These are phyloP conservation scores for Paecilomyces variotii DNA, from an alignment of 2,329 filamentous ascomycete genomes.

Conservation along the genomic window DNA sequence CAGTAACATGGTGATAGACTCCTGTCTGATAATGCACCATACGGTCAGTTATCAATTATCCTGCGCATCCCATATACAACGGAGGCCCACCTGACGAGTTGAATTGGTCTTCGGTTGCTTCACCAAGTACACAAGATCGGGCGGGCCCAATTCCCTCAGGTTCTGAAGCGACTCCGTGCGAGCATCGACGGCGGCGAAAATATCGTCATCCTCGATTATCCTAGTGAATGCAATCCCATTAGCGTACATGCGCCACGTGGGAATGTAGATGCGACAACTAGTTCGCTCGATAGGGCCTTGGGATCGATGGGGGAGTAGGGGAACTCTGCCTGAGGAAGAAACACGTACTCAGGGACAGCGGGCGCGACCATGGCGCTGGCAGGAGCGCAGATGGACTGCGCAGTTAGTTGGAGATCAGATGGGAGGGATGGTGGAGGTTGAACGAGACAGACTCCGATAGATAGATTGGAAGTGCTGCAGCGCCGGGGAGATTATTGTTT, in stretches of 20 bases:
- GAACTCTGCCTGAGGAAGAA: slow-evolving; percentile 8
- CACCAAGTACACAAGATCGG: slow-evolving; percentile 89
- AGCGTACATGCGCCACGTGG: not conserved
- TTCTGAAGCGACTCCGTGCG: slow-evolving; percentile 80
- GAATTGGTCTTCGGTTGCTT: slow-evolving; percentile 60
- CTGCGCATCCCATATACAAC: not conserved
- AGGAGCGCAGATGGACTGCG: slow-evolving; percentile 11
- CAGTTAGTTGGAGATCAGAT: slow-evolving; percentile 4
- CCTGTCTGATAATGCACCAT: slow-evolving; percentile 54
- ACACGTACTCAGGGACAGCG: slow-evolving; percentile 64
- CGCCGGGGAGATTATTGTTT: not conserved
- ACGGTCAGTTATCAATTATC: not conserved
- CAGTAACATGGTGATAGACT: slow-evolving; percentile 96
- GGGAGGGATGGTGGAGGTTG: not conserved
- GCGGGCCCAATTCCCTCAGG: slow-evolving; percentile 87
- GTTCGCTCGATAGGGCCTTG: not conserved
- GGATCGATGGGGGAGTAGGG: slow-evolving; percentile 3
- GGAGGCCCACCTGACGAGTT: slow-evolving; percentile 45
- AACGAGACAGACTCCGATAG: not conserved
- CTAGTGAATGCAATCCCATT: slow-evolving; percentile 39
- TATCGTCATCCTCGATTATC: slow-evolving; percentile 85
- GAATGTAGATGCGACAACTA: not conserved
- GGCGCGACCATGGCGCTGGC: slow-evolving; percentile 58
- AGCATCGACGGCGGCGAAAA: slow-evolving; percentile 77
- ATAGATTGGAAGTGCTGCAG: not conserved